A percentile compares a stretch with the other conserved stretches of the same genome.
Conservation (phyloP, 2,329 filamentous ascomycete species). For the Colletotrichum somersetense region DNA sequence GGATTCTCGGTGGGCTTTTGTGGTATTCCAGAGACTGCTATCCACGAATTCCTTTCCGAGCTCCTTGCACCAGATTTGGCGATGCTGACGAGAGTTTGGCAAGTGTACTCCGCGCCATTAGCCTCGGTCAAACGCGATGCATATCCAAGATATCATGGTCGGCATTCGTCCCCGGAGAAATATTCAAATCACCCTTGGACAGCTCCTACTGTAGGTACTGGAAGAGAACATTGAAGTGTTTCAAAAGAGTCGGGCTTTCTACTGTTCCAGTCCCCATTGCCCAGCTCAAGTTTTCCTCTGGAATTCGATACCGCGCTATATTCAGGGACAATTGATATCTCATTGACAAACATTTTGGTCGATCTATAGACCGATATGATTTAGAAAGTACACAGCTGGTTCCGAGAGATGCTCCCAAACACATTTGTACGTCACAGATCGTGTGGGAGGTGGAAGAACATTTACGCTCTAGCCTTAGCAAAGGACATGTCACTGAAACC, state of each 20-base stretch:
- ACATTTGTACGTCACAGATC: neutral
- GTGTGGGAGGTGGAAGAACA: neutral
- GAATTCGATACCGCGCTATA: neutral
- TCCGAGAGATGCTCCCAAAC: neutral
- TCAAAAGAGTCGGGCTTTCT: neutral
- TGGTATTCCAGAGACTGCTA: too few relatives aligned
- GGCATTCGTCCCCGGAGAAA: neutral
- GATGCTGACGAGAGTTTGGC: neutral
- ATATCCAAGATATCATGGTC: neutral
- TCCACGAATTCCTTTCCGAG: neutral
- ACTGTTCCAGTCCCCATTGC: accelerated
- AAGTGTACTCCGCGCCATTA: neutral
- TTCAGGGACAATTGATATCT: neutral
- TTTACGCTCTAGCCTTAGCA: neutral
- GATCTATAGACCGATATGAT: accelerated
- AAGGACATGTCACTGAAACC: neutral
- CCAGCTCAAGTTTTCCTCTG: neutral
- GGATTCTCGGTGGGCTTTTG: neutral
- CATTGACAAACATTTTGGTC: neutral
- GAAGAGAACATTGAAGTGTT: neutral
- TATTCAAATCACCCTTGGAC: neutral
- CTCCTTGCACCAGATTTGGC: too few relatives aligned
- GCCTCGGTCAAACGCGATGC: neutral
- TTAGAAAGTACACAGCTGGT: neutral
- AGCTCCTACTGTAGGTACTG: neutral